Evolutionary conservation across 75 land plant species (phyloP), one percentile per base, ranked within the genome.

Genomic region (Cunninghamia lanceolata): DNA sequence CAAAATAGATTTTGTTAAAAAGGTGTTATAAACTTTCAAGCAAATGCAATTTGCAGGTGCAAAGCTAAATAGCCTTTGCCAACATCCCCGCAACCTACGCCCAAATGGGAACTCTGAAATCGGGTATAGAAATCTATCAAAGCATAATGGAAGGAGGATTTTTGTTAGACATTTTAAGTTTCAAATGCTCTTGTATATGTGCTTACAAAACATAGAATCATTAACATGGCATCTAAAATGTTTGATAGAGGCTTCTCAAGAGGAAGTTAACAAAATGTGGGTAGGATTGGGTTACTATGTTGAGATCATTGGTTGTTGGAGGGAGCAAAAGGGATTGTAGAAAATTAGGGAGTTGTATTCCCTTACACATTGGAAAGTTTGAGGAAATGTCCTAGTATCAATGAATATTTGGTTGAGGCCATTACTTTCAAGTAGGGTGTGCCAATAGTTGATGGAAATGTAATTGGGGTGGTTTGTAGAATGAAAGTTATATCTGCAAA

Each of bases 201-300:
- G n/a, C n/a, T n/a, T n/a, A n/a, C n/a, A n/a, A n/a, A n/a, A n/a
- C n/a, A n/a, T n/a, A n/a, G n/a, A n/a, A n/a, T n/a, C n/a, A n/a
- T n/a, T n/a, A n/a, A n/a, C n/a, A n/a, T n/a, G n/a, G n/a, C n/a
- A n/a, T n/a, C n/a, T n/a, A n/a, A n/a, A n/a, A n/a, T n/a, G n/a
- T n/a, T n/a, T n/a, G n/a, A n/a, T n/a, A n/a, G n/a, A 83, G 17
- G 99, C 99, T 70, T 90, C 98, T 50, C 92, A 91, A 82, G 99
- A 98, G 94, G 99, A 98, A 82, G 99, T 98, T 77, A 96, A 98
- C 89, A 92, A 94, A 47, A 89, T 98, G 89, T 98, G 99, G 99
- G 99, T 98, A 56, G 99, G 99, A 10, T 87, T 98, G 86, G 99
- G 99, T 3, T 98, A 98, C 81, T 98, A 98, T 84, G 98, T 83